phyloP scores from a whole-genome alignment of 2,329 filamentous ascomycete species.

The Beauveria pseudobassiana region DNA sequence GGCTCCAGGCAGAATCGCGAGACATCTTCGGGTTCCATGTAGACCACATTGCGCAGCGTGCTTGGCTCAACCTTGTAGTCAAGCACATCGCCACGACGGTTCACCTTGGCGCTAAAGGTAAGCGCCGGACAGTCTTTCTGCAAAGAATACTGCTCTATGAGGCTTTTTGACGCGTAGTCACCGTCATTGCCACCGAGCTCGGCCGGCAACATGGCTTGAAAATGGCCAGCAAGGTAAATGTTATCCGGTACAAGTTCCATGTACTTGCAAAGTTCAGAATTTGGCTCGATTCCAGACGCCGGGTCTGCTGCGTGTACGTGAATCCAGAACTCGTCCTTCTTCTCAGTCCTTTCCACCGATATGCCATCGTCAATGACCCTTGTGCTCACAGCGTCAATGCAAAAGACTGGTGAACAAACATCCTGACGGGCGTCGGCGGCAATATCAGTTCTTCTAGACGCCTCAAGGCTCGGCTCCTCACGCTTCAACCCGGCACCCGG shows the following conservation, averaged over 20 bases:
- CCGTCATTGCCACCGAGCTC: conserved; percentile 23
- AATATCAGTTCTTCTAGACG: conserved; percentile 34
- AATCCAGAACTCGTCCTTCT: conserved; percentile 57
- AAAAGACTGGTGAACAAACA: conserved; percentile 53
- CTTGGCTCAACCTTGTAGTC: conserved; percentile 48
- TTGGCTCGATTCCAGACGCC: conserved; percentile 57
- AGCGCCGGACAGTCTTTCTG: conserved; percentile 43
- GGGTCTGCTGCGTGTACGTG: conserved; percentile 76
- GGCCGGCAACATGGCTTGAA: conserved; percentile 49
- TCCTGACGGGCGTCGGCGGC: conserved; percentile 46
- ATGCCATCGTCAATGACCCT: conserved; percentile 73
- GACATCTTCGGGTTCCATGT: conserved; percentile 47
- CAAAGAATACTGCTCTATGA: conserved; percentile 49
- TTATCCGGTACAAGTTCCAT: conserved; percentile 54
- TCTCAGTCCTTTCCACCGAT: conserved; percentile 55
- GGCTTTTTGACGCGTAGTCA: conserved; percentile 26
- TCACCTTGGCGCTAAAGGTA: conserved; percentile 55
- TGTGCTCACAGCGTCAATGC: conserved; percentile 61
- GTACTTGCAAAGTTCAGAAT: conserved; percentile 50
- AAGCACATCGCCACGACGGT: conserved; percentile 43
- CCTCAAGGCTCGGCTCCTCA: conserved; percentile 23
- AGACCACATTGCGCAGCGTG: conserved; percentile 46
- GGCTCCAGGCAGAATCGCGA: conserved; percentile 33
- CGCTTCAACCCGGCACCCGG: conserved; percentile 36
- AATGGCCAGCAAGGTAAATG: conserved; percentile 52